Evolutionary conservation across 306 rosid species (phyloP).

Genomic region (Dryas drummondii): DNA sequence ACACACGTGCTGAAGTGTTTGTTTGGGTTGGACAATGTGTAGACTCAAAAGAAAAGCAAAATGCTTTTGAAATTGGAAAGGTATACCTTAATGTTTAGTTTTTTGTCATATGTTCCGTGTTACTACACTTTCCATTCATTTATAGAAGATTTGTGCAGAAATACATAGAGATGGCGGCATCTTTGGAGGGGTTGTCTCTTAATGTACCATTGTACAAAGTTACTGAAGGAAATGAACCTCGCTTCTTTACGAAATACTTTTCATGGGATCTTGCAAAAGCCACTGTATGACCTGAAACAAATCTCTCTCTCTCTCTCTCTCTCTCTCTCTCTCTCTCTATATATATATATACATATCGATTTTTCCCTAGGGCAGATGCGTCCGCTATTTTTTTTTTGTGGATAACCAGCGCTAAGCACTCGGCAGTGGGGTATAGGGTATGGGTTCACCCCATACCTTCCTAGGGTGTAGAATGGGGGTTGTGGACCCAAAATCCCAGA

Average conservation of each 20-base stretch:
- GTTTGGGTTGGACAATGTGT: slow-evolving; percentile 94
- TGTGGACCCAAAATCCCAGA: no score
- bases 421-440: no score
- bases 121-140: slow-evolving; percentile 9
- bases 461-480: no score
- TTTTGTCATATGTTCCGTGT: slow-evolving; percentile 12
- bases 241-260: slow-evolving; percentile 93
- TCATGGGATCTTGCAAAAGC: slow-evolving; percentile 89
- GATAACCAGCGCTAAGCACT: neutral
- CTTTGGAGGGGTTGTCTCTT: slow-evolving; percentile 83
- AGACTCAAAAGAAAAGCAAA: slow-evolving; percentile 86
- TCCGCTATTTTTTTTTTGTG: neutral
- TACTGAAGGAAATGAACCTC: slow-evolving; percentile 95
- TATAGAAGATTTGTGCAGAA: slow-evolving; percentile 51
- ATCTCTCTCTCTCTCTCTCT: slow-evolving; percentile 25
- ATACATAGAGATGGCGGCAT: slow-evolving; percentile 81
- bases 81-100: slow-evolving; percentile 40
- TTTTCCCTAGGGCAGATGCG: no score
- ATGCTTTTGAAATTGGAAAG: slow-evolving; percentile 79
- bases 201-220: slow-evolving; percentile 83
- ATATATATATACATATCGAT: neutral
- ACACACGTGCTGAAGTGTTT: slow-evolving; percentile 97
- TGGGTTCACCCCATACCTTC: no score
- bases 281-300: slow-evolving; percentile 51
- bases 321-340: slow-evolving; percentile 1